phyloP scores from a whole-genome alignment of 192 early-diverging fungal genomes.

The Umbelopsis sp. region DNA sequence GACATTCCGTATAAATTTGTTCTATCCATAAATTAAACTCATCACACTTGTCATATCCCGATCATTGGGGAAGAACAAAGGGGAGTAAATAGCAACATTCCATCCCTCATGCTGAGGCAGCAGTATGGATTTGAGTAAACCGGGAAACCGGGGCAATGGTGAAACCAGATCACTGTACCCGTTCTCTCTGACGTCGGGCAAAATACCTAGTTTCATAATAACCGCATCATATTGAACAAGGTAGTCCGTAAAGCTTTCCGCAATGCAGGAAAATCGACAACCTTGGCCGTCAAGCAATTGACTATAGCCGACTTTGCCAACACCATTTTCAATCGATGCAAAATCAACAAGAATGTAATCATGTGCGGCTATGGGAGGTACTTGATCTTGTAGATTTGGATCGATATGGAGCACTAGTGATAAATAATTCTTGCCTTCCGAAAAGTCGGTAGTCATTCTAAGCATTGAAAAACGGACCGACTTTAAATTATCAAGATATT shows the following conservation, averaged over 20 bases:
- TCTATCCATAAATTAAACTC: too few species aligned
- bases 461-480: background rate
- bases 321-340: background rate
- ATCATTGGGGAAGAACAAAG: too few species aligned
- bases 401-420: background rate
- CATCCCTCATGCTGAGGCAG: background rate
- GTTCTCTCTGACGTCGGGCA: too few species aligned
- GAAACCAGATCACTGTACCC: background rate
- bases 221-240: background rate
- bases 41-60: too few species aligned
- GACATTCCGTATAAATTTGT: too few species aligned
- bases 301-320: background rate
- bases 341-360: background rate
- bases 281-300: background rate
- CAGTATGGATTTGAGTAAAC: background rate
- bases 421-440: too few species aligned
- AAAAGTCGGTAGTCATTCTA: too few species aligned
- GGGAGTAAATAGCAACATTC: background rate
- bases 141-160: background rate
- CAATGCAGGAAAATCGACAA: background rate
- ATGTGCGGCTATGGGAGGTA: background rate
- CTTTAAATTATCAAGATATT: background rate
- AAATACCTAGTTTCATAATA: background rate
- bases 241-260: conserved; percentile 9
- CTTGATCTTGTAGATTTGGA: background rate